phyloP scores from a whole-genome alignment of 2,329 filamentous ascomycete genomes.

The Aspergillus oerlinghausenensis region DNA sequence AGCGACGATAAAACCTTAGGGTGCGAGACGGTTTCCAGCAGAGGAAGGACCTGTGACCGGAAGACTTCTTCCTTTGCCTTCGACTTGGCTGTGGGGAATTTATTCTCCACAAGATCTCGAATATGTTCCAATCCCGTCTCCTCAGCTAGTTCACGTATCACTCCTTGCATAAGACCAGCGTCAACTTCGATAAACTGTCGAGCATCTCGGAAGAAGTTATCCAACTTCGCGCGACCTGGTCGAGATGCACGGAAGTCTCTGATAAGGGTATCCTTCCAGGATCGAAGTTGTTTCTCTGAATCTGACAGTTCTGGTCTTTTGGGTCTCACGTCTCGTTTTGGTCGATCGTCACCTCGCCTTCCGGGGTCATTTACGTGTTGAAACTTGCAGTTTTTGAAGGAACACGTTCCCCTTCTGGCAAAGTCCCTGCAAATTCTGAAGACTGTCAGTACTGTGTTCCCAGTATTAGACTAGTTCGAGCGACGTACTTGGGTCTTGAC shows the following conservation, averaged over 20 bases:
- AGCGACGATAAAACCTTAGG: conserved; percentile 39
- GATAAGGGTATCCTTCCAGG: conserved; percentile 4
- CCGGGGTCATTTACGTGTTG: conserved; percentile 2
- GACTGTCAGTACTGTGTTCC: not conserved
- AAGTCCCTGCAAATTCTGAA: conserved; percentile 8
- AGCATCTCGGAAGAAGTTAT: conserved; percentile 22
- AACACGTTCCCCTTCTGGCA: conserved; percentile 4
- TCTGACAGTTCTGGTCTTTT: not conserved
- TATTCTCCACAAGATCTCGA: conserved; percentile 21
- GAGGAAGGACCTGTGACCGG: conserved; percentile 32
- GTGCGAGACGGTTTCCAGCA: conserved; percentile 41
- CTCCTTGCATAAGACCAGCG: conserved; percentile 21
- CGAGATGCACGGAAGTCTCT: not conserved
- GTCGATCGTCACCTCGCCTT: not conserved
- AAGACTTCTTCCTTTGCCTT: conserved; percentile 15
- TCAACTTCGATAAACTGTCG: conserved; percentile 20
- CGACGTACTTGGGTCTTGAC: not conserved
- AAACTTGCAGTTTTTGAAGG: conserved; percentile 9
- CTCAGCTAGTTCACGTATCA: conserved; percentile 24
- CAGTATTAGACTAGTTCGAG: not conserved
- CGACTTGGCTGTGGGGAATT: conserved; percentile 13
- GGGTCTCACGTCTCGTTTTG: not conserved
- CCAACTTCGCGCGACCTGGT: not conserved
- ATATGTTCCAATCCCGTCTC: conserved; percentile 28
- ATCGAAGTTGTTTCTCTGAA: conserved; percentile 1